Evolutionary conservation across 2,329 filamentous ascomycete species (phyloP), one percentile per base, ranked within the genome.

Genomic region (Aspergillus bombycis): DNA sequence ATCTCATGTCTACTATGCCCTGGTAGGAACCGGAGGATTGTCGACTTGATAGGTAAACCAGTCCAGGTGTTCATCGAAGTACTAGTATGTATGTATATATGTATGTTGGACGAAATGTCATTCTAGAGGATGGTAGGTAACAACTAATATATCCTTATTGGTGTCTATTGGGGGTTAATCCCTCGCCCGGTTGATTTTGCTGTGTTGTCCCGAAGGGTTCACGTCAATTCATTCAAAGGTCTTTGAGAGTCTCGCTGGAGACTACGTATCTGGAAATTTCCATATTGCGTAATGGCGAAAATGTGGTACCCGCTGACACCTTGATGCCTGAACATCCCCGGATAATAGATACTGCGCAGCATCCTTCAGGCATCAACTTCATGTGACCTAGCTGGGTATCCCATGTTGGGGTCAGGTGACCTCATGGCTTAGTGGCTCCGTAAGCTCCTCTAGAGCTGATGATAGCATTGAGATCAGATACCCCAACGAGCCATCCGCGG

Each of bases 231-330:
- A 30, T 36, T 50, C 46, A 50, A 9, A 4, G 23, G 52, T 34
- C 19, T 53, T 53, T 19, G 8, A n/a, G 11, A 11, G 26, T 16
- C 32, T 4, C 28, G 36, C 52, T 34, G 50, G 32, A 54, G 19
- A 16, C 21, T 36, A n/a, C n/a, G n/a, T n/a, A n/a, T 54, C 63
- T 63, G 61, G 63, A 64, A 67, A 50, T 62, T 67, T 67, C 61
- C 57, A 63, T 60, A 67, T 68, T 65, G 66, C 64, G 66, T 68
- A 67, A 68, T 67, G 70, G 70, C 68, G 69, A 68, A 68, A 66
- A 68, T 30, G 23, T 26, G 43, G 58, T 19, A 34, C 52, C 38
- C 21, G 21, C 45, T 16, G 64, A 67, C 59, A 66, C 70, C 68
- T 68, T 65, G 56, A 6, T 63, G 66, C 65, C 64, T 71, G 61